Percentiles rank a stretch among this genome's conserved stretches.
Evolutionary conservation across 169 alveolate genomes (phyloP).

Genomic region (Cardiosporidium cionae): DNA sequence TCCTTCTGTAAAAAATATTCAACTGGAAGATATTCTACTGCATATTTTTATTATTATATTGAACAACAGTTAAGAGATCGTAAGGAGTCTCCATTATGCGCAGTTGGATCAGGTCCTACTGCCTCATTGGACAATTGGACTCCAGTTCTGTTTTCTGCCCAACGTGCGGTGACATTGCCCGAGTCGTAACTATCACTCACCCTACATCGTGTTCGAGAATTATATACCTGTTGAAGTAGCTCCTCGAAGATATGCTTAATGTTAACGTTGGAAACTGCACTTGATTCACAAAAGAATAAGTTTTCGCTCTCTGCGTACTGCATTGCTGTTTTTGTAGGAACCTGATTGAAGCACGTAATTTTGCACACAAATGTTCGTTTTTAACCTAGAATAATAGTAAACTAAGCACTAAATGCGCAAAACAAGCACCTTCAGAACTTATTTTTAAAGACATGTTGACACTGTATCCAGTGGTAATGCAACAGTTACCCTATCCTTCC

Average conservation of each 20-base stretch:
- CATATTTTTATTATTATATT: no score
- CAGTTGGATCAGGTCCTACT: no score
- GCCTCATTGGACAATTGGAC: no score
- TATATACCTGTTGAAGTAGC: constrained; percentile 68
- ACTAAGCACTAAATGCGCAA: neutral
- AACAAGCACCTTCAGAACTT: neutral
- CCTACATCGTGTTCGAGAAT: constrained; percentile 3
- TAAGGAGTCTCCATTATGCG: no score
- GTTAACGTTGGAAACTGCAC: constrained; percentile 89
- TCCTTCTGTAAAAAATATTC: no score
- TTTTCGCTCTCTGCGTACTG: constrained; percentile 24
- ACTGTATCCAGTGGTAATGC: neutral
- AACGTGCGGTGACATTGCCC: no score
- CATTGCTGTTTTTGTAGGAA: constrained; percentile 19
- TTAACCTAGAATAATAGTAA: neutral
- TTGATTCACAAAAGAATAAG: constrained; percentile 82
- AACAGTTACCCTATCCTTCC: neutral
- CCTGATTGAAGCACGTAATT: neutral
- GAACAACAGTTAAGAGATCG: no score
- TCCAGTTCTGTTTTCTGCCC: no score
- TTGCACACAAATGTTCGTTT: neutral
- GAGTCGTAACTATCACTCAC: neutral
- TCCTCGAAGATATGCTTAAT: constrained; percentile 94
- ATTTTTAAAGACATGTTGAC: neutral
- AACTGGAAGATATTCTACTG: no score